Conservation (phyloP, 176 grass and related monocot genomes). For the Tillandsia leiboldiana region DNA sequence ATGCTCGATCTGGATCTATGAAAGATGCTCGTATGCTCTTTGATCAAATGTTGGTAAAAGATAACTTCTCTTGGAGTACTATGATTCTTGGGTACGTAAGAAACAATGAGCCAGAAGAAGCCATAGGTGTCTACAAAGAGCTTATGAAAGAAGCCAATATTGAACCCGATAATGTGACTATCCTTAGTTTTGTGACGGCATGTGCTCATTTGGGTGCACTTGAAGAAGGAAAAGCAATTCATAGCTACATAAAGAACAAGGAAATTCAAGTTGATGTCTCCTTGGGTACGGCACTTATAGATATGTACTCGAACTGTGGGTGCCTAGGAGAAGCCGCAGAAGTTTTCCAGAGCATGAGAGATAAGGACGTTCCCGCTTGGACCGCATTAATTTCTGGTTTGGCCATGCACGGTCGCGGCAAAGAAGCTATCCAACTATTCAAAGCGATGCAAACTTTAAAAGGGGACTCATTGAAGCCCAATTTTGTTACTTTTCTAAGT, state of each 20-base stretch:
- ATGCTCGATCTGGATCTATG: constrained; percentile 3
- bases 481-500: background rate
- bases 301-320: background rate
- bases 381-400: constrained; percentile 5
- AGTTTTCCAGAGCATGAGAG: background rate
- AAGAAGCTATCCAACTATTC: constrained; percentile 1
- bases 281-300: constrained; percentile 6
- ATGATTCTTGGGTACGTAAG: constrained; percentile 2
- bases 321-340: background rate
- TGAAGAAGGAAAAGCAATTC: constrained; percentile 5
- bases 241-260: background rate
- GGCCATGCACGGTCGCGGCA: background rate
- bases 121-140: background rate
- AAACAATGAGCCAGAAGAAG: background rate
- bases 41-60: background rate
- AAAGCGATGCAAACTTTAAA: background rate
- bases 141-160: background rate
- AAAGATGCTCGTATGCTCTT: background rate
- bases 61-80: constrained; percentile 9
- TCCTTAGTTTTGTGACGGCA: background rate
- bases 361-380: constrained; percentile 2
- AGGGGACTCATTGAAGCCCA: background rate
- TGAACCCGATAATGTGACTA: constrained; percentile 2
- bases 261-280: background rate
- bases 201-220: constrained; percentile 5